Conservation (phyloP, 225 moss, liverwort and hornwort species). For the Pseudisothecium myosuroides region DNA sequence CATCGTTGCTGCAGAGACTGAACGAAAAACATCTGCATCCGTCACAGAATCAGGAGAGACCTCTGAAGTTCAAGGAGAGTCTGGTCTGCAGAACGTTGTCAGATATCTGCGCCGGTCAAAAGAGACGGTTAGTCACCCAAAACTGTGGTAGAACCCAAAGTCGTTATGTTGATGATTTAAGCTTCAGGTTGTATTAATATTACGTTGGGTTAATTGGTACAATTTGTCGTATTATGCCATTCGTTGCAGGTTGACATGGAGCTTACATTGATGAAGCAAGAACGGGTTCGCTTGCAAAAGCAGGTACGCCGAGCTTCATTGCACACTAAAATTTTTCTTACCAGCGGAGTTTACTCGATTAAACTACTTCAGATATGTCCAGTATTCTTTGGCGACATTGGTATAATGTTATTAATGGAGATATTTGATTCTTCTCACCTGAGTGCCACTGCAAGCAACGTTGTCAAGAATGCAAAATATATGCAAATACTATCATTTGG, state of each 20-base stretch:
- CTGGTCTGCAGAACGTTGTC: constrained; percentile 85
- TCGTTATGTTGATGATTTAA: neutral
- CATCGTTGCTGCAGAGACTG: constrained; percentile 66
- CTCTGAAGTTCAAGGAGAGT: constrained; percentile 55
- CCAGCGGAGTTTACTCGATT: neutral
- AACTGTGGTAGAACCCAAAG: neutral
- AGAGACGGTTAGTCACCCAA: constrained; percentile 63
- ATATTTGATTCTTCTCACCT: neutral
- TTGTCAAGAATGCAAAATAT: neutral
- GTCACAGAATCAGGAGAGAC: constrained; percentile 33
- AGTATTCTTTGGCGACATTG: neutral
- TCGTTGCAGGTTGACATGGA: constrained; percentile 80
- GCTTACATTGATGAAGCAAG: constrained; percentile 87
- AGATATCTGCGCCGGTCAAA: constrained; percentile 93
- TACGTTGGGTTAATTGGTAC: neutral
- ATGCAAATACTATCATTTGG: neutral
- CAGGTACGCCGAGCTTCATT: constrained; percentile 39
- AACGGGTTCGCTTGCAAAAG: constrained; percentile 78
- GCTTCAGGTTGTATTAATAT: neutral
- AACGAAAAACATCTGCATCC: constrained; percentile 50
- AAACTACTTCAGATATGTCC: neutral
- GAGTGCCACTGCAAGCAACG: neutral
- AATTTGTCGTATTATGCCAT: neutral
- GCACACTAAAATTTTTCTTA: neutral
- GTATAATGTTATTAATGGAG: neutral